phyloP scores from a whole-genome alignment of 345 rosid genomes.

The Schrenkiella parvula region DNA sequence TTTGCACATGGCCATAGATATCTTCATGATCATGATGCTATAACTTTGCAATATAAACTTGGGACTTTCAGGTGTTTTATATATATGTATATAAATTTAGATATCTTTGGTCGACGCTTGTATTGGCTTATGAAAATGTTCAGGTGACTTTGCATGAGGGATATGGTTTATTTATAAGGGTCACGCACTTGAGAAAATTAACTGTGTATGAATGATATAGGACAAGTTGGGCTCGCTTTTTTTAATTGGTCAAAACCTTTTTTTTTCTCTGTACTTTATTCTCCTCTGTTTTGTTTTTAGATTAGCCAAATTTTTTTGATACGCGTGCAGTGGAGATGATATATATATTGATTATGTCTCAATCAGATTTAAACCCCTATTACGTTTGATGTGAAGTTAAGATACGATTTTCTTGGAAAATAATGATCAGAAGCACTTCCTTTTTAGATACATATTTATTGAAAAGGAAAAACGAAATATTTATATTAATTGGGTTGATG shows the following conservation, averaged over 20 bases:
- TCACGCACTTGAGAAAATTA: background rate
- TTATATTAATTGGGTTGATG: background rate
- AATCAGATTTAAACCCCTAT: constrained; percentile 22
- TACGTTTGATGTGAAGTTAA: constrained; percentile 25
- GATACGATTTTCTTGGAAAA: background rate
- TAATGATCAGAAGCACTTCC: constrained; percentile 12
- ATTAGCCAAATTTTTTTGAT: constrained; percentile 4
- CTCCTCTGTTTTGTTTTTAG: background rate
- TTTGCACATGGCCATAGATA: constrained; percentile 38
- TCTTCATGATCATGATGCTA: constrained; percentile 29
- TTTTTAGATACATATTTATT: background rate
- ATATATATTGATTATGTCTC: constrained; percentile 11
- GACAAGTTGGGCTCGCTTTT: constrained; percentile 24
- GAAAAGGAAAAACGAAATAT: background rate
- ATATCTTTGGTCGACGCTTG: constrained; percentile 7
- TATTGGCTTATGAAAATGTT: constrained; percentile 21
- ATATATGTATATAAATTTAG: background rate
- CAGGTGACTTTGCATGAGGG: constrained; percentile 28
- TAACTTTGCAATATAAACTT: background rate
- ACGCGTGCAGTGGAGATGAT: constrained; percentile 28
- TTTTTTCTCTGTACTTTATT: constrained; percentile 13
- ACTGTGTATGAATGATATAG: background rate
- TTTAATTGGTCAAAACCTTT: constrained; percentile 26
- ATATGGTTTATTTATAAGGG: constrained; percentile 20
- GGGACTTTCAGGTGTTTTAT: background rate